Conservation (phyloP, 257 asterid species). For the Avicennia marina region DNA sequence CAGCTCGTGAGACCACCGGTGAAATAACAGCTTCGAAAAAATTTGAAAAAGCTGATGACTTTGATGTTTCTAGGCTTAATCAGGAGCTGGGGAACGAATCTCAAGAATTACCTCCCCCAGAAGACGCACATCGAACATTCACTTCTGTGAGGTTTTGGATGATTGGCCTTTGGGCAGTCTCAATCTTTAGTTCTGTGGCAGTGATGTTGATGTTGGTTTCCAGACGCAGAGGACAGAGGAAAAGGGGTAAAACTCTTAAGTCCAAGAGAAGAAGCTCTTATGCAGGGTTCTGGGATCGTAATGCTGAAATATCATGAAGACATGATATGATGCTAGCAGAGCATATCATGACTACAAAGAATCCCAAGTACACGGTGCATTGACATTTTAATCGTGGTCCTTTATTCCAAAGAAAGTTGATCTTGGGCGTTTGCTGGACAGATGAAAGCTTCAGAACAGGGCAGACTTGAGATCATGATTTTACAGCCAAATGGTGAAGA, state of each 20-base stretch:
- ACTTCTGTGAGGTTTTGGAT: conserved; percentile 68
- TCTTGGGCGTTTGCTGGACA: too few species aligned
- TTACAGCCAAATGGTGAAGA: too few species aligned
- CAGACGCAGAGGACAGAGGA: conserved; percentile 53
- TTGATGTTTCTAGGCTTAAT: conserved; percentile 14
- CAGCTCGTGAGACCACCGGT: conserved; percentile 12
- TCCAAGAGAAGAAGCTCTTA: conserved; percentile 41
- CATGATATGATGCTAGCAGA: conserved; percentile 13
- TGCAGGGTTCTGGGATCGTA: conserved; percentile 48
- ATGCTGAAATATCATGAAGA: conserved; percentile 27
- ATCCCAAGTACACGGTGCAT: too few species aligned
- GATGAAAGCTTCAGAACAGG: too few species aligned
- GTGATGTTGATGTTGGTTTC: conserved; percentile 55
- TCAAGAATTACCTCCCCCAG: conserved; percentile 42
- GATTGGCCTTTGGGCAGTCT: conserved; percentile 58
- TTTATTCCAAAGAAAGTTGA: too few species aligned
- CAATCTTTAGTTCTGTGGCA: conserved; percentile 43
- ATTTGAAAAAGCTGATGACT: conserved; percentile 30
- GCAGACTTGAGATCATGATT: too few species aligned
- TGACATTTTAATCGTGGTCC: too few species aligned
- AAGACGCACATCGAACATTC: conserved; percentile 41
- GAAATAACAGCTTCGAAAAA: conserved; percentile 29
- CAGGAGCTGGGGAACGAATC: conserved; percentile 29
- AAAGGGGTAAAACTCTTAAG: conserved; percentile 46
- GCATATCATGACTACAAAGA: neutral